Percentiles rank a stretch among this genome's conserved stretches.
Conservation (phyloP, 2,329 filamentous ascomycete species). For the Clarireedia hainanense region DNA sequence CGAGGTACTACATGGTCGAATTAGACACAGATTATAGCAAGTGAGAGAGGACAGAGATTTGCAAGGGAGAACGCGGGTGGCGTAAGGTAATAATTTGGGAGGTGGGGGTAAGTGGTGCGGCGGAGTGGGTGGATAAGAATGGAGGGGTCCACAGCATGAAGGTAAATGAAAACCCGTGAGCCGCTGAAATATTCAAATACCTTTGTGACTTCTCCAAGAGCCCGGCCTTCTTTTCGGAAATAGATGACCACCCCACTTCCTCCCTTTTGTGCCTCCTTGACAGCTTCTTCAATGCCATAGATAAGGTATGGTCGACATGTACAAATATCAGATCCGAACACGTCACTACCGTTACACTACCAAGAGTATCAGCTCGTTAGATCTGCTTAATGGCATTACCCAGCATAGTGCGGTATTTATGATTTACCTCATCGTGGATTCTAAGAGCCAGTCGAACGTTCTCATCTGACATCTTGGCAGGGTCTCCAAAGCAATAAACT, state of each 20-base stretch:
- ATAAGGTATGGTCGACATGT: constrained; percentile 94
- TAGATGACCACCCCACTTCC: constrained; percentile 63
- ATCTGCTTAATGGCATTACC: constrained; percentile 2
- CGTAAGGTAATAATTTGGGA: constrained; percentile 36
- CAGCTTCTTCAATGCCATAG: constrained; percentile 94
- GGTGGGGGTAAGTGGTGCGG: constrained; percentile 47
- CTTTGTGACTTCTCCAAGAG: constrained; percentile 72
- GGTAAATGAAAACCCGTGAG: constrained; percentile 6
- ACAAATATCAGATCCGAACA: constrained; percentile 96
- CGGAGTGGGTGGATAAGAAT: constrained; percentile 52
- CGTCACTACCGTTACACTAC: constrained; percentile 89
- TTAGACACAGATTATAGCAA: constrained; percentile 15
- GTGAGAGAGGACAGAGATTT: constrained; percentile 4
- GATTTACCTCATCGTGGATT: constrained; percentile 56
- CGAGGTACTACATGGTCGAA: constrained; percentile 34
- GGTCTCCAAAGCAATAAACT: constrained; percentile 95
- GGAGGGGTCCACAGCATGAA: constrained; percentile 6
- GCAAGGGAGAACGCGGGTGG: constrained; percentile 12
- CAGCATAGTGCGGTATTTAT: constrained; percentile 4
- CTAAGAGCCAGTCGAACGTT: constrained; percentile 73
- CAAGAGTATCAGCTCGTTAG: constrained; percentile 17
- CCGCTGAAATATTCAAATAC: constrained; percentile 17
- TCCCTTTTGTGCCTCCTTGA: constrained; percentile 79
- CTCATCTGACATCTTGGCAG: constrained; percentile 85
- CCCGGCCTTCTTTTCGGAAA: constrained; percentile 94